Conservation (phyloP, 176 grass and related monocot genomes). For the Pharus latifolius region DNA sequence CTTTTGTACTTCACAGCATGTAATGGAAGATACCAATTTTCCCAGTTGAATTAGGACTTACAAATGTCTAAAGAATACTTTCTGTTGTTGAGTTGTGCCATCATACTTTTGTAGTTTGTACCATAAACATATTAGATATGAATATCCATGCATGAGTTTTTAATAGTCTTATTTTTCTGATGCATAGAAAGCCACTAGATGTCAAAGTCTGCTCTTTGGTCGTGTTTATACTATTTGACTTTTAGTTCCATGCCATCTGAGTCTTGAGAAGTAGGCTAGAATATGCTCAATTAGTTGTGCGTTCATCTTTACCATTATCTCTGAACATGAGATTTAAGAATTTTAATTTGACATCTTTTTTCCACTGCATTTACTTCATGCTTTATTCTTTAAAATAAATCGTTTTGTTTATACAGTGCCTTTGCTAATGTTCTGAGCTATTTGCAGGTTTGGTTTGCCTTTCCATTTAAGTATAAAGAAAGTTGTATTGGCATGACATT, state of each 20-base stretch:
- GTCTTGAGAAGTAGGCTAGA: neutral
- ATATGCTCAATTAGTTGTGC: neutral
- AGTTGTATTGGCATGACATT: slow-evolving; percentile 26
- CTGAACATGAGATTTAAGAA: neutral
- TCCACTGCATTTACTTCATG: neutral
- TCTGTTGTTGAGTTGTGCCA: too few species aligned
- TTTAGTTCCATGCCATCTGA: too few species aligned
- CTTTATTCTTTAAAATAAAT: neutral
- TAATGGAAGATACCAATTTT: neutral
- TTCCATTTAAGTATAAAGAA: slow-evolving; percentile 71
- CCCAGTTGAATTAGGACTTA: too few species aligned
- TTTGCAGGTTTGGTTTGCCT: slow-evolving; percentile 64
- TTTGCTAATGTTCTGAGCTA: slow-evolving; percentile 1
- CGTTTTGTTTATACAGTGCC: neutral
- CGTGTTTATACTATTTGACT: too few species aligned
- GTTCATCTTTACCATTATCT: neutral
- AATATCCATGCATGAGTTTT: too few species aligned
- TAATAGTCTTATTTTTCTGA: too few species aligned
- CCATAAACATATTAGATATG: too few species aligned
- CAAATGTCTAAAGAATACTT: too few species aligned
- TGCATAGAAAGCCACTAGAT: too few species aligned
- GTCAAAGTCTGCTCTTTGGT: too few species aligned
- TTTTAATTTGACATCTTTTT: neutral
- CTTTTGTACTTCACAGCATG: neutral
- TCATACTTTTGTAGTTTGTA: too few species aligned